phyloP scores from a whole-genome alignment of 805 yeast species.

The Candida ulmi region DNA sequence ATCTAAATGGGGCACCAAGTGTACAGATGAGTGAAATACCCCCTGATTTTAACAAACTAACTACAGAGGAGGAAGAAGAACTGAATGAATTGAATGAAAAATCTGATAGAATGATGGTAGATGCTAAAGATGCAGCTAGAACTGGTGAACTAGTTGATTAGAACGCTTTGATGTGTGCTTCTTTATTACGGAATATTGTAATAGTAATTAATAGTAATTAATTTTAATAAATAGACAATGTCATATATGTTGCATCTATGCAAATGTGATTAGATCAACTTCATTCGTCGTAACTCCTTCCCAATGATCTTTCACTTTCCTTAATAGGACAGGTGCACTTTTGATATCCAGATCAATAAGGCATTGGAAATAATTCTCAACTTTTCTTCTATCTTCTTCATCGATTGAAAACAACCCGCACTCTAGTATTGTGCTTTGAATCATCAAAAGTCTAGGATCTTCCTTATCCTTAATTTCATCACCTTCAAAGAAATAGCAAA shows the following conservation, averaged over 20 bases:
- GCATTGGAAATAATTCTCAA: conserved; percentile 12
- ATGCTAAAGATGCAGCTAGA: conserved; percentile 33
- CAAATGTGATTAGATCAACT: conserved; percentile 17
- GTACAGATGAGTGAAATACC: conserved; percentile 91
- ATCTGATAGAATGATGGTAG: conserved; percentile 29
- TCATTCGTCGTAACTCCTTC: conserved; percentile 10
- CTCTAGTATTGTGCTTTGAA: conserved; percentile 19
- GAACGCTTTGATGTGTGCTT: no score
- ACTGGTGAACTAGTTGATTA: conserved; percentile 26
- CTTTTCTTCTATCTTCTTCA: conserved; percentile 5
- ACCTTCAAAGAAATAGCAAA: conserved; percentile 14
- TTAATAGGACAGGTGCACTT: conserved; percentile 15
- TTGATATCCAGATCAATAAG: conserved; percentile 15
- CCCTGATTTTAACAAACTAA: conserved; percentile 39
- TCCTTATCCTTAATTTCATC: conserved; percentile 5
- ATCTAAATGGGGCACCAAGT: conserved; percentile 86
- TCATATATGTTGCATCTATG: conserved; percentile 1
- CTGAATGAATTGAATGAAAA: conserved; percentile 27
- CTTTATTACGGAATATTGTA: not conserved
- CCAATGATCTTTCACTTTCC: conserved; percentile 16
- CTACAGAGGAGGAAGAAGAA: conserved; percentile 35
- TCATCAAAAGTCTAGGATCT: conserved; percentile 18
- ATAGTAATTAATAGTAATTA: not conserved
- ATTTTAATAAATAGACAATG: not conserved
- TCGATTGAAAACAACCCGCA: conserved; percentile 16